Evolutionary conservation across 495 filamentous ascomycete species (phyloP).

Genomic region (Podospora australis): DNA sequence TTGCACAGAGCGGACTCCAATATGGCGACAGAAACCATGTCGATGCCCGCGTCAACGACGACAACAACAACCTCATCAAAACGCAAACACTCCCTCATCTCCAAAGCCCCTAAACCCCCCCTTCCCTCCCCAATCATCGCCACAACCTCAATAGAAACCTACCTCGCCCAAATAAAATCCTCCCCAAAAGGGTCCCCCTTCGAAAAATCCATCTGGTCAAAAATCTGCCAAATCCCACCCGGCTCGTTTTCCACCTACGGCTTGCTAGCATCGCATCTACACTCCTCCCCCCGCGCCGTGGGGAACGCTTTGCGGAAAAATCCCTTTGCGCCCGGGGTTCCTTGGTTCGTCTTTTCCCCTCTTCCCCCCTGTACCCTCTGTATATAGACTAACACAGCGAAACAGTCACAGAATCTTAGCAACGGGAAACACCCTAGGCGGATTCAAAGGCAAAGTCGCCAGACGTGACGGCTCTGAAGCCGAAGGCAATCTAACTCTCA

Average conservation of each 20-base stretch:
- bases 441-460: slow-evolving; percentile 43
- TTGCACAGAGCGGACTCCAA: no score
- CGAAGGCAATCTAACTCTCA: slow-evolving; percentile 32
- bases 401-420: slow-evolving; percentile 42
- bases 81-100: slow-evolving; percentile 3
- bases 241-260: slow-evolving; percentile 71
- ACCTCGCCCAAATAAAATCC: slow-evolving; percentile 8
- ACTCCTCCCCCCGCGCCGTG: slow-evolving; percentile 69
- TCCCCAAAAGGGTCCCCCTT: slow-evolving; percentile 43
- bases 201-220: slow-evolving; percentile 55
- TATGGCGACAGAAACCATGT: background rate
- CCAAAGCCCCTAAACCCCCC: background rate
- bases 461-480: slow-evolving; percentile 16
- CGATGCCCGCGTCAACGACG: background rate
- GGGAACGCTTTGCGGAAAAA: slow-evolving; percentile 70
- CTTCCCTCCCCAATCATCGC: background rate
- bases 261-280: slow-evolving; percentile 56
- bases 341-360: slow-evolving; percentile 22
- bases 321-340: slow-evolving; percentile 60
- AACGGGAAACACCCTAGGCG: slow-evolving; percentile 39
- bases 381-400: background rate
- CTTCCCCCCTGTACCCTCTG: background rate
- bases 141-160: background rate
- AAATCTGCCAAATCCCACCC: slow-evolving; percentile 62
- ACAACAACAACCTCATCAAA: slow-evolving; percentile 1